Base-by-base conservation (phyloP, 495 filamentous ascomycete genomes). In the Podospora pseudopauciseta region DNA sequence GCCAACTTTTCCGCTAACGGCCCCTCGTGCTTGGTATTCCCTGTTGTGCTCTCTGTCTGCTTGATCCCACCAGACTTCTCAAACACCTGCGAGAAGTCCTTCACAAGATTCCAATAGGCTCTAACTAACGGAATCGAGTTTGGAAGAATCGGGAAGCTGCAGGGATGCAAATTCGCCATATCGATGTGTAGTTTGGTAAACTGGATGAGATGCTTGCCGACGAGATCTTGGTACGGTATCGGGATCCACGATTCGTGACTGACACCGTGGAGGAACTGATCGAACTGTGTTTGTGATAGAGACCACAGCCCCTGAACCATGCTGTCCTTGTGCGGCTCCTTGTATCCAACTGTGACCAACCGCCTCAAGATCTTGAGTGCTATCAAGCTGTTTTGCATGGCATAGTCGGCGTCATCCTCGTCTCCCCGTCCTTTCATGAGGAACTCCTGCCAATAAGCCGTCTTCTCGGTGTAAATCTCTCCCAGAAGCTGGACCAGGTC, bases 111-210 rank as follows among this genome's bases (percentile, higher is more conserved):
- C 95, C 95, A 97, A 75, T 97, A 98, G 16, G 88, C 86, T 58
- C 84, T 86, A 20, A 91, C 86, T 13, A 99, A 86, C 15, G 85
- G 80, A 4, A 94, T 80, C 34, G 92, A 92, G 68, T 91, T 87
- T 2, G 93, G 91, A 5, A 99, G 84, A 15, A 91, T 78, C 0
- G 89, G 89, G 79, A 97, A 98, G 30, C 91, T 89, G 5, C 89
- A 88, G 11, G 93, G 89, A 73, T 94, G 92, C 13, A 78, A 75
- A 62, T 83, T 83, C 4, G 89, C 86, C 90, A 97, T 94, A 55
- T 93, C 88, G 26, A 95, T 81, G 76, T 97, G 94, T 9, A 98
- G 82, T 79, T 99, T 98, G 13, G 94, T 88, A 60, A 97, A 88
- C 75, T 97, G 94, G 62, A 96, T 74, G 7, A 96, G 80, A 68